A percentile compares a stretch with the other conserved stretches of the same genome.
Evolutionary conservation across 2,329 filamentous ascomycete species (phyloP).

Genomic region (Epichloe glyceriae): DNA sequence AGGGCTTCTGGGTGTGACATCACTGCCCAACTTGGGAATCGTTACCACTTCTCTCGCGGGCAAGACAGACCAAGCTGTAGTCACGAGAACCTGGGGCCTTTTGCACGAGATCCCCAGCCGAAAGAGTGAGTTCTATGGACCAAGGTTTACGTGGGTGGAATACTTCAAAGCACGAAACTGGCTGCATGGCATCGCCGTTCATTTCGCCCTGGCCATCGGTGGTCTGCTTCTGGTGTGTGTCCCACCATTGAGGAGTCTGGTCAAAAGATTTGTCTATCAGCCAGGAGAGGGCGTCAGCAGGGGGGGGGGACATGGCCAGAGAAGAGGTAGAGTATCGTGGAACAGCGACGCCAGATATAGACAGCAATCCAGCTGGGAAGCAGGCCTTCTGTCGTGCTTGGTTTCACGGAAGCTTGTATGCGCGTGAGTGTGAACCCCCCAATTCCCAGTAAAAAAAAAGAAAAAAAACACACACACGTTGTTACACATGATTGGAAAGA

Average conservation of each 20-base stretch:
- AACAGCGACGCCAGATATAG: constrained; percentile 46
- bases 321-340: constrained; percentile 52
- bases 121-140: constrained; percentile 39
- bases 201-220: constrained; percentile 34
- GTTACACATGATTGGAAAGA: background rate
- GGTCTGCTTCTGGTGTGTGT: constrained; percentile 30
- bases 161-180: constrained; percentile 37
- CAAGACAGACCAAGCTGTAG: constrained; percentile 37
- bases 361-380: constrained; percentile 26
- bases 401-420: constrained; percentile 51
- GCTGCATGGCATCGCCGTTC: constrained; percentile 35
- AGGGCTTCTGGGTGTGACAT: constrained; percentile 35
- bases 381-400: constrained; percentile 42
- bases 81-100: constrained; percentile 52
- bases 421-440: constrained; percentile 31
- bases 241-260: constrained; percentile 31
- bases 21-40: constrained; percentile 38
- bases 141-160: constrained; percentile 47
- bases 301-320: constrained; percentile 42
- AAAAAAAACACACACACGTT: background rate
- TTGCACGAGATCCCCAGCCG: constrained; percentile 31
- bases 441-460: no score
- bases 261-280: constrained; percentile 31
- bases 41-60: constrained; percentile 39
- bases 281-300: constrained; percentile 42